phyloP scores from a whole-genome alignment of 257 asterid genomes.

The Misopates orontium region DNA sequence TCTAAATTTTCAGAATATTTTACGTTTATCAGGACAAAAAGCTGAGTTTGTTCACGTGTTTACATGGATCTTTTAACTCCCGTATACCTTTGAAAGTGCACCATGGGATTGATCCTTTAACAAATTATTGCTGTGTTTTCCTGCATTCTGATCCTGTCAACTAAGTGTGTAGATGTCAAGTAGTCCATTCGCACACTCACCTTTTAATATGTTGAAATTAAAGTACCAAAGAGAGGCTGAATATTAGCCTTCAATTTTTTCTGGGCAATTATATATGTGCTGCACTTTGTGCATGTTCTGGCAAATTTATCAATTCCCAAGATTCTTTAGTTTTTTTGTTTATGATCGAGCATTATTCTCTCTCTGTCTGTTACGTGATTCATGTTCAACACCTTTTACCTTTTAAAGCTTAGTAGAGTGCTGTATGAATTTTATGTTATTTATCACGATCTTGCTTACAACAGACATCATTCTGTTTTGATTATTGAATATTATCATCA shows the following conservation, averaged over 20 bases:
- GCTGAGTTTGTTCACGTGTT: not conserved
- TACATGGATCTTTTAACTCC: conserved; percentile 1
- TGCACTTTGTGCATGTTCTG: not conserved
- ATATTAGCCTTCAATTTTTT: not conserved
- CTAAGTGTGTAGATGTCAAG: conserved; percentile 5
- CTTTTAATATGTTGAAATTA: not conserved
- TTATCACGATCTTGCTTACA: not conserved
- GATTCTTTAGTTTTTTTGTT: not conserved
- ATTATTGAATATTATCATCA: not conserved
- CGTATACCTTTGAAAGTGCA: no score
- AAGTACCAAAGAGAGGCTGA: not conserved
- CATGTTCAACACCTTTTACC: not conserved
- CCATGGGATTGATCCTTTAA: no score
- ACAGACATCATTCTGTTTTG: not conserved
- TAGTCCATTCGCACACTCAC: conserved; percentile 4
- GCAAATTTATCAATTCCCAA: not conserved
- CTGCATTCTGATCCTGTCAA: conserved; percentile 9
- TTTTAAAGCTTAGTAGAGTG: not conserved
- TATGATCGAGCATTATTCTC: not conserved
- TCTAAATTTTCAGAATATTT: not conserved
- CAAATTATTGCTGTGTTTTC: not conserved
- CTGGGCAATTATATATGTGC: conserved; percentile 5
- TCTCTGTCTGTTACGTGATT: not conserved
- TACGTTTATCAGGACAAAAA: not conserved
- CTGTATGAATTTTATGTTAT: not conserved